Evolutionary conservation across 306 rosid species (phyloP), one percentile per base, ranked within the genome.

Genomic region (Amphicarpaea edgeworthii): DNA sequence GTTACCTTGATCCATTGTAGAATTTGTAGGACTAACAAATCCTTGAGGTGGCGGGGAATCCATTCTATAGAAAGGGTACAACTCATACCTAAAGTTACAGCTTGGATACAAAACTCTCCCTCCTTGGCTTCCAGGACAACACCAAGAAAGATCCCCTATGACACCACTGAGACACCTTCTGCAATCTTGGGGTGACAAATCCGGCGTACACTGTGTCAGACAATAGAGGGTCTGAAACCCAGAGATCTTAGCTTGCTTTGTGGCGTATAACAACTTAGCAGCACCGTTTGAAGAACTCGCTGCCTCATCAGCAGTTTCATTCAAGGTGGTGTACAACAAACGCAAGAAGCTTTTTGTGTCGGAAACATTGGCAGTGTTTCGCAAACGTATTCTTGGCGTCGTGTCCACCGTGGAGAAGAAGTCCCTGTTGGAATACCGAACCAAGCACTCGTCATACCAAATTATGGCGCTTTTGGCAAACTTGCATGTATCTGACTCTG

Each of bases 61-160:
- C 2, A 76, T 5, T 5, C 0, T 28, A 49, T 74, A 83, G 41
- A 74, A 83, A 21, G 83, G 81, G 53, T 79, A 62, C 51, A 83
- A 19, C 16, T 79, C 81, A 34, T 79, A 79, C 62, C 83, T 47
- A 43, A 74, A 20, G 0, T 51, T 61, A 60, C 81, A 63, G 4
- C 83, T 77, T 0, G 86, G 78, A 23, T 14, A 28, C 1, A 83
- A 6, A 62, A 54, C 70, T 20, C 75, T 74, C 14, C 73, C 86
- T 34, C 75, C 75, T n/a, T 79, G 66, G 37, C 75, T 83, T 16
- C 86, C 86, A 0, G 41, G 15, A 46, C 83, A 79, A 49, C 83
- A 83, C n/a, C 6, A 1, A 0, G 80, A 46, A 9, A 83, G 23
- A 0, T 0, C 7, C 23, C 37, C 57, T 16, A 40, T 40, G 3